Percentiles rank a stretch among this genome's conserved stretches.
These are phyloP conservation scores for Taiozyma onychis DNA, from an alignment of 1,139 yeast species.

Conservation along the genomic window DNA sequence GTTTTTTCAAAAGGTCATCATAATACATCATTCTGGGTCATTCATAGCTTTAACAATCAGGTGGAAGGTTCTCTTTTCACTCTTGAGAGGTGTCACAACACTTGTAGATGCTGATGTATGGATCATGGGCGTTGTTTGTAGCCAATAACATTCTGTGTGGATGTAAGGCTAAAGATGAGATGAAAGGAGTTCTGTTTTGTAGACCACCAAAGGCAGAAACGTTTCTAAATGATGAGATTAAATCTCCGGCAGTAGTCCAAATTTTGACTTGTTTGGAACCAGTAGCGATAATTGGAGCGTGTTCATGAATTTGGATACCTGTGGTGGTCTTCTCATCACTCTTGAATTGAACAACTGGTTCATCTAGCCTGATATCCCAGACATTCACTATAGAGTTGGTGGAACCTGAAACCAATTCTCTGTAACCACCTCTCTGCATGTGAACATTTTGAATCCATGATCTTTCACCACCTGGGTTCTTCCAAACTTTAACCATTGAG, in stretches of 20 bases:
- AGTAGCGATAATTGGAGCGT: conserved; percentile 88
- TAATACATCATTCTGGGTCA: not conserved
- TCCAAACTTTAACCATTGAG: conserved; percentile 84
- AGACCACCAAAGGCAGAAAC: conserved; percentile 39
- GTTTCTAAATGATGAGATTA: conserved; percentile 56
- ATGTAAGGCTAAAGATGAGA: conserved; percentile 71
- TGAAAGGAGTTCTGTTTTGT: conserved; percentile 38
- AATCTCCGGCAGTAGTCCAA: conserved; percentile 84
- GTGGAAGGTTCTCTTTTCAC: not conserved
- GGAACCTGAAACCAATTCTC: conserved; percentile 84
- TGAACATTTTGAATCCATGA: conserved; percentile 76
- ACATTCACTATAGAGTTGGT: conserved; percentile 77
- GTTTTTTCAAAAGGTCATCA: not conserved
- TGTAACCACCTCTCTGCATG: conserved; percentile 94
- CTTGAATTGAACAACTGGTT: conserved; percentile 63
- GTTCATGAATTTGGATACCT: conserved; percentile 83
- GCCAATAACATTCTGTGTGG: conserved; percentile 96
- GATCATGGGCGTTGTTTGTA: conserved; percentile 75
- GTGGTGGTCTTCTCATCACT: conserved; percentile 58
- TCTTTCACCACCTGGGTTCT: conserved; percentile 36
- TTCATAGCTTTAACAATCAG: not conserved
- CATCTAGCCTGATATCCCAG: conserved; percentile 82
- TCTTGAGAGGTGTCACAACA: conserved; percentile 32
- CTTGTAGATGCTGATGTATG: conserved; percentile 62
- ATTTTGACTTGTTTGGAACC: conserved; percentile 79